Evolutionary conservation across 2,329 filamentous ascomycete species (phyloP), one percentile per base, ranked within the genome.

Genomic region (Talaromyces sp.): DNA sequence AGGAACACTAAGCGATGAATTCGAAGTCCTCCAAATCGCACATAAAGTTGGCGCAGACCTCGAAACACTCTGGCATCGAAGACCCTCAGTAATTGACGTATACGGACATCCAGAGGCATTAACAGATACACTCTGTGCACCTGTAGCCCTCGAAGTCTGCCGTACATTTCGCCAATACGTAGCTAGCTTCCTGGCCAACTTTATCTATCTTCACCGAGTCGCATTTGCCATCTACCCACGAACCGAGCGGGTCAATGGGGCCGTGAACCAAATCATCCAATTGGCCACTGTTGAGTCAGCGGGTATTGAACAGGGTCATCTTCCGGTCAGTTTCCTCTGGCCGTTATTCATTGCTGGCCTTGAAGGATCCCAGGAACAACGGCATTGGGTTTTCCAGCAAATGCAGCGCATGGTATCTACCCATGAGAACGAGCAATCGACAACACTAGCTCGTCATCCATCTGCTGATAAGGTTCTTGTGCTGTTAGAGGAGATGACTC

Each of bases 211-310:
- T 22, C 70, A 71, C 47, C 67, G 70, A 1, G 70, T 72, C 7
- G 70, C 70, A 6, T 72, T 72, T 47, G 68, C 68, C 14, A 72
- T 72, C 13, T 72, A 72, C 33, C 70, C 69, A 2, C 67, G 70
- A 6, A 72, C 70, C 9, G 70, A 71, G 42, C 64, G 67, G 1
- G 70, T 72, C 39, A 67, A 70, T 30, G 63, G 67, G 4, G 69
- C 69, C 8, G 69, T 72, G 4, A 63, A 69, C 36, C 61, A 70
- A 47, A 72, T 72, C 35, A 69, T 72, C n/a, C 65, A 70, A 32
- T 56, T 72, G 20, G 68, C 70, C 11, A 65, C 58, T 3, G 61
- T 65, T 13, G 70, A 72, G 37, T 57, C 63, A 5, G 49, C 52
- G 5, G 56, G 56, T 20, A 39, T 48, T 11, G 37, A 43, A 11